Conservation (phyloP, 2,329 filamentous ascomycete species). For the Penicillium digitatum region DNA sequence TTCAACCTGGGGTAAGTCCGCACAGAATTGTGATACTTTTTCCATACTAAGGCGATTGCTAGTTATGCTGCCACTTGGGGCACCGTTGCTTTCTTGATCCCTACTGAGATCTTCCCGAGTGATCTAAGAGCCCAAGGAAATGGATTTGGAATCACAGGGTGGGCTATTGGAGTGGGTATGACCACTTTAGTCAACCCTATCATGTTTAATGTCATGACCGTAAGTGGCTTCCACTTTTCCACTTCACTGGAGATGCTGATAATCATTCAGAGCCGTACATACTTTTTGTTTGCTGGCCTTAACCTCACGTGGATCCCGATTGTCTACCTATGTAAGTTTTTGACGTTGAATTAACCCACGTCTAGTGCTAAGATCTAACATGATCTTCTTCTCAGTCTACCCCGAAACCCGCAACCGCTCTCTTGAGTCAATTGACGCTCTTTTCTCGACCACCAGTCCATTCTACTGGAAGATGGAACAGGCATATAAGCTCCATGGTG, state of each 20-base stretch:
- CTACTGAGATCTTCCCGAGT: constrained; percentile 56
- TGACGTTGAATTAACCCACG: not conserved
- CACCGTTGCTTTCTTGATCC: constrained; percentile 50
- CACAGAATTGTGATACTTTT: not conserved
- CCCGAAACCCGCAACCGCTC: constrained; percentile 53
- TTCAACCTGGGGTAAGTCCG: constrained; percentile 27
- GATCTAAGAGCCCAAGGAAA: constrained; percentile 58
- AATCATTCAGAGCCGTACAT: constrained; percentile 42
- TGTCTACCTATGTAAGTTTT: constrained; percentile 42
- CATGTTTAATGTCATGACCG: constrained; percentile 47
- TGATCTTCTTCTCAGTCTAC: constrained; percentile 33
- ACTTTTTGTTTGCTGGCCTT: constrained; percentile 51
- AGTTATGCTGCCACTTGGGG: constrained; percentile 51
- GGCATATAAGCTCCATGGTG: constrained; percentile 35
- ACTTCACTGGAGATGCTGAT: not conserved
- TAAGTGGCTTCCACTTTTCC: not conserved
- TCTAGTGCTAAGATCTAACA: constrained; percentile 1
- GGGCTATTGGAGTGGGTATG: constrained; percentile 56
- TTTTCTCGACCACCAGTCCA: constrained; percentile 49
- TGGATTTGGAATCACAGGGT: constrained; percentile 57
- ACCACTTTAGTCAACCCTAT: constrained; percentile 52
- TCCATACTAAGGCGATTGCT: not conserved
- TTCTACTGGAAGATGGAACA: constrained; percentile 47
- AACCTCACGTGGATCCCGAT: constrained; percentile 52
- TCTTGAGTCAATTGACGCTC: constrained; percentile 50